Conservation (phyloP, 768 basidiomycete genomes). For the Gelatoporia subvermispora region DNA sequence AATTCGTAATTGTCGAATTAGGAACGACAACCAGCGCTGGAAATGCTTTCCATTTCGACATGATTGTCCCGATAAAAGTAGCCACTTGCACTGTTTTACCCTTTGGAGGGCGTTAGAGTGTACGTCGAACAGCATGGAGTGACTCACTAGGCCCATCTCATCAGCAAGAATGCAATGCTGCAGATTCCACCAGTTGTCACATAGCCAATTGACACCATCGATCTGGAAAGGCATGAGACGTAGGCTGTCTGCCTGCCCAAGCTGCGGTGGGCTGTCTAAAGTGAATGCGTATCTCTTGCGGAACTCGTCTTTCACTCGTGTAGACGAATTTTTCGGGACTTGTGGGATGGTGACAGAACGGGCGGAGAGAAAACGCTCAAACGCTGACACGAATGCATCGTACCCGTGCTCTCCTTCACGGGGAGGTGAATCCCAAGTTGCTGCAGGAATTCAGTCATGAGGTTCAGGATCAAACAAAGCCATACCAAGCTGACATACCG, state of each 20-base stretch:
- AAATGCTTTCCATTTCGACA: conserved; percentile 49
- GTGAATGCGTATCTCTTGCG: conserved; percentile 40
- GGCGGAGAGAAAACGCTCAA: conserved; percentile 60
- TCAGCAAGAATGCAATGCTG: conserved; percentile 91
- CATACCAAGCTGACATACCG: conserved; percentile 42
- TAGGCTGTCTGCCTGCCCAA: conserved; percentile 60
- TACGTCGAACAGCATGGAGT: neutral
- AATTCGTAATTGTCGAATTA: conserved; percentile 92
- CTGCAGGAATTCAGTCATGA: conserved; percentile 34
- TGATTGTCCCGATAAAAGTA: conserved; percentile 71
- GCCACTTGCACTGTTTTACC: conserved; percentile 93
- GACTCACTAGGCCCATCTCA: conserved; percentile 87
- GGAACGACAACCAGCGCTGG: conserved; percentile 92
- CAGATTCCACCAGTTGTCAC: conserved; percentile 81
- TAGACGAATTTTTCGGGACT: conserved; percentile 42
- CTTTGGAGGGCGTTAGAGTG: conserved; percentile 32
- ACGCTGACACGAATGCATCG: conserved; percentile 61
- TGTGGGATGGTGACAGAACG: conserved; percentile 56
- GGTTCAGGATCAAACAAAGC: neutral
- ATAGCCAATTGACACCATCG: conserved; percentile 81
- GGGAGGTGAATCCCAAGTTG: conserved; percentile 93
- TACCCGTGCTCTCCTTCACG: conserved; percentile 51
- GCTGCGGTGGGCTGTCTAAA: conserved; percentile 49
- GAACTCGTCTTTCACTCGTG: conserved; percentile 45
- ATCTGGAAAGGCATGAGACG: conserved; percentile 88